phyloP scores from a whole-genome alignment of 176 grass and related monocot genomes.

The Thalia dealbata region DNA sequence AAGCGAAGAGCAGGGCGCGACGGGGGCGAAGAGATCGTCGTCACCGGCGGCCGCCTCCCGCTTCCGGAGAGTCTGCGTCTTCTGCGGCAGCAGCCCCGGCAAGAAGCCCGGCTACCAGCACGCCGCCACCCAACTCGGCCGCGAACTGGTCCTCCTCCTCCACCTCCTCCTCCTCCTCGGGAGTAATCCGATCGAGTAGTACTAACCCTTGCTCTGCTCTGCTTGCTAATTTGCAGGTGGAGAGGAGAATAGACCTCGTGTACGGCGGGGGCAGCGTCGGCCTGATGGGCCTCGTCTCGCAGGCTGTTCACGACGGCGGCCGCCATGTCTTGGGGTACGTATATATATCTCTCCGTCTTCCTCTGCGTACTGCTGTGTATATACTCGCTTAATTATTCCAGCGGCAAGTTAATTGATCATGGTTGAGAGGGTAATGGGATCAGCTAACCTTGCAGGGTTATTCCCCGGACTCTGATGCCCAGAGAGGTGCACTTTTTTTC shows the following conservation, averaged over 20 bases:
- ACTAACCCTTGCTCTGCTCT: too few species aligned
- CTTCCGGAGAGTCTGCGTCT: neutral
- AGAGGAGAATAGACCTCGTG: constrained; percentile 3
- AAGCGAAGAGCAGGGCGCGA: neutral
- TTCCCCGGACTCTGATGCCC: constrained; percentile 11
- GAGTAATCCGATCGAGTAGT: too few species aligned
- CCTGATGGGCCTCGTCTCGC: constrained; percentile 10
- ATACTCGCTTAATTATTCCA: too few species aligned
- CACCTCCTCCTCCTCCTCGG: too few species aligned
- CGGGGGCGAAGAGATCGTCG: neutral
- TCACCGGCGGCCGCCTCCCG: neutral
- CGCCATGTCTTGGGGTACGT: constrained; percentile 1
- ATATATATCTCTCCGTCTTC: neutral
- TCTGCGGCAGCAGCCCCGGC: constrained; percentile 7
- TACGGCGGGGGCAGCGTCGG: neutral
- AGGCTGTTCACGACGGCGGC: constrained; percentile 2
- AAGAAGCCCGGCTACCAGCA: neutral
- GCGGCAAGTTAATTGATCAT: too few species aligned
- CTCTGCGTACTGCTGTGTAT: neutral
- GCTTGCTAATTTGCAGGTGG: neutral
- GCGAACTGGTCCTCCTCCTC: neutral
- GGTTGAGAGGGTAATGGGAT: too few species aligned
- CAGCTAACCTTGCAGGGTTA: constrained; percentile 16
- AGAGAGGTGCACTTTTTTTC: constrained; percentile 9
- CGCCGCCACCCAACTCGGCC: constrained; percentile 2